These are phyloP conservation scores for Tilletia caries DNA, from an alignment of 1,284 basidiomycete genomes.

Conservation along the genomic window DNA sequence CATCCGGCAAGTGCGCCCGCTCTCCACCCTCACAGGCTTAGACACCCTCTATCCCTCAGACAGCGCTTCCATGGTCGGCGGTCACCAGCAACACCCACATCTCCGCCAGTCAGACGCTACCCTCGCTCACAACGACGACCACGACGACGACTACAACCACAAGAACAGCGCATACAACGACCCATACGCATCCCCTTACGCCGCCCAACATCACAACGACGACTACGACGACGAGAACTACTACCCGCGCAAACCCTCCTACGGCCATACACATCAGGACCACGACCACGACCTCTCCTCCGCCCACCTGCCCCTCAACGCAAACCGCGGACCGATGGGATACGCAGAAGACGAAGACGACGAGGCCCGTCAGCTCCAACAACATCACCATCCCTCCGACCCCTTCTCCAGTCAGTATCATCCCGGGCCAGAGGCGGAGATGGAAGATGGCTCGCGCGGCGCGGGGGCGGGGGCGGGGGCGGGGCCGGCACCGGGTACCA, in stretches of 20 bases:
- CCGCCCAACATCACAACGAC: not conserved
- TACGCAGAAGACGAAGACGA: slow-evolving; percentile 50
- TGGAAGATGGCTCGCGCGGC: not conserved
- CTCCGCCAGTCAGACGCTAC: slow-evolving; percentile 7
- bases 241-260: slow-evolving; percentile 2
- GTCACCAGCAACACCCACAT: not conserved
- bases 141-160: not conserved
- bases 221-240: slow-evolving; percentile 10
- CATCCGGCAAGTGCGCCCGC: not conserved
- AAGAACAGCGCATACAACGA: not conserved
- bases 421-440: no score
- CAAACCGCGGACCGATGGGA: slow-evolving; percentile 37
- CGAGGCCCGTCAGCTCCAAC: slow-evolving; percentile 35
- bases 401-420: slow-evolving; percentile 29
- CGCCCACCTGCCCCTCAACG: slow-evolving; percentile 32
- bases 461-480: not conserved
- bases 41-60: not conserved
- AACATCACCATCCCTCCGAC: slow-evolving; percentile 20
- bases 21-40: not conserved
- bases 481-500: not conserved
- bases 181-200: not conserved
- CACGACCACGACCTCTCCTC: not conserved
- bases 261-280: not conserved
- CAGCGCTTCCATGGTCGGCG: slow-evolving; percentile 3
- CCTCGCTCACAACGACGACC: not conserved